These are phyloP conservation scores for Discostella stelligera DNA, from an alignment of 352 stramenopile species.

Conservation along the genomic window DNA sequence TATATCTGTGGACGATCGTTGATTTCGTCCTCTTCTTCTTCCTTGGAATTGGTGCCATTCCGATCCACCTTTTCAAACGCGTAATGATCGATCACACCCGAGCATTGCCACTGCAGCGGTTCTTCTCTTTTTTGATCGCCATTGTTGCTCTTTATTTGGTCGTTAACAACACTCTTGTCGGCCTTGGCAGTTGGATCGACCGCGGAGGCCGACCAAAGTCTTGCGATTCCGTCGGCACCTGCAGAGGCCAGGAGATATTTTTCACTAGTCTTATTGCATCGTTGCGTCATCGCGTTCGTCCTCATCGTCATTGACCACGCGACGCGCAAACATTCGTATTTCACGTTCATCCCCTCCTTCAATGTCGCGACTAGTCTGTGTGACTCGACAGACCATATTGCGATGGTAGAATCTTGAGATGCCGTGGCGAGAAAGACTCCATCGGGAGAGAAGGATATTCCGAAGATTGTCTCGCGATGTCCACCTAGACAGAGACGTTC, in stretches of 20 bases:
- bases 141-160: no score
- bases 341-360: constrained; percentile 41
- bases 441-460: constrained; percentile 41
- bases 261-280: constrained; percentile 1
- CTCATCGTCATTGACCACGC: constrained; percentile 44
- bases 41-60: constrained; percentile 28
- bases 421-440: constrained; percentile 70
- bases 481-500: constrained; percentile 59
- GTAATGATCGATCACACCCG: constrained; percentile 35
- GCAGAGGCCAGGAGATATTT: constrained; percentile 62
- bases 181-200: constrained; percentile 9
- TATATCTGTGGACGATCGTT: constrained; percentile 78
- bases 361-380: constrained; percentile 60
- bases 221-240: constrained; percentile 67
- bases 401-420: constrained; percentile 70
- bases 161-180: no score
- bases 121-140: not conserved
- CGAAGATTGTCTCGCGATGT: constrained; percentile 74
- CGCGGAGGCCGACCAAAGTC: constrained; percentile 39
- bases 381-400: constrained; percentile 61
- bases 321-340: constrained; percentile 75
- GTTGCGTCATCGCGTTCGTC: no score
- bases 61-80: constrained; percentile 13
- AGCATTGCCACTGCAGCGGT: constrained; percentile 24
- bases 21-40: constrained; percentile 18